Evolutionary conservation across 148 eudicot species (phyloP), one percentile per base, ranked within the genome.

Genomic region (Euryodendron excelsum): DNA sequence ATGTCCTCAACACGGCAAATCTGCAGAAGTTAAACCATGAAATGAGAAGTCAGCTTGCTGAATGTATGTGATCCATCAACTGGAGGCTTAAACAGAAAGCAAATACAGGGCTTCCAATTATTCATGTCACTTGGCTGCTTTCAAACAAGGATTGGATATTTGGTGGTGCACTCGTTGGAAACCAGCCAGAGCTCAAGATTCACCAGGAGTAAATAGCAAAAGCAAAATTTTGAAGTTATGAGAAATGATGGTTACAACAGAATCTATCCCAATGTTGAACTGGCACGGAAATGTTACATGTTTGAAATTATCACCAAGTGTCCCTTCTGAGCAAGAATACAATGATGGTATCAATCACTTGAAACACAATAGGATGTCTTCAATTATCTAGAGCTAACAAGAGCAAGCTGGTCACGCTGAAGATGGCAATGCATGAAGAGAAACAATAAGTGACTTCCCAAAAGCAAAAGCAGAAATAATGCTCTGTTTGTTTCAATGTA

Each of bases 1-100:
- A 93, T 87, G 64, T 93, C 97, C 81, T 93, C 97, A 34, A 93
- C 97, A 72, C 97, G 93, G 78, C 97, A 93, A 78, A 93, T 88
- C 97, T 93, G 83, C 78, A 78, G 80, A 73, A 53, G 28, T 48
- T 55, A 44, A 39, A 67, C 28, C 31, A 31, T 31, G 60, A 61
- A 30, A 7, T 11, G n/a, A 20, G 28, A 58, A 61, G 37, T 67
- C 34, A 77, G 64, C 37, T 37, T 15, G 21, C 47, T 12, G 0
- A 53, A 30, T 45, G 9, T 36, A 25, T n/a, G 6, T 17, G 31
- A 30, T 63, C 44, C 52, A 72, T 17, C 60, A 48, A 72, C 39
- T 52, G 41, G 55, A 79, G 59, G 44, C 39, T 31, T 56, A 58
- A 34, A 48, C 15, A 25, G 65, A 58, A 44, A 4, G 15, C 10